phyloP scores from a whole-genome alignment of 1,284 basidiomycete species.

The Caloboletus inedulis region DNA sequence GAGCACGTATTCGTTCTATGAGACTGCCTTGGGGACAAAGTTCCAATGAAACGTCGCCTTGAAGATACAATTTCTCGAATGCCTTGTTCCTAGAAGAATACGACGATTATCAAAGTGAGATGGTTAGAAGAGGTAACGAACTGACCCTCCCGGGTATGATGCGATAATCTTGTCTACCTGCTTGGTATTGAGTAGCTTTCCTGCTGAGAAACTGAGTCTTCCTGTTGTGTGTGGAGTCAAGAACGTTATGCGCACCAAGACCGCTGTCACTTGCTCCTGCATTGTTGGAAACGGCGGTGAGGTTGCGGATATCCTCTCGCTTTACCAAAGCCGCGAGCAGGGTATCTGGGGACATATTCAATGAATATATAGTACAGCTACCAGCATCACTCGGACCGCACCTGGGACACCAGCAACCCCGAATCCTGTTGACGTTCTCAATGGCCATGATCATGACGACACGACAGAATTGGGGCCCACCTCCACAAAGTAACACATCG shows the following conservation, averaged over 20 bases:
- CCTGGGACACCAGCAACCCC: slow-evolving; percentile 76
- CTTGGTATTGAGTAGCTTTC: slow-evolving; percentile 71
- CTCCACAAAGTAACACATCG: slow-evolving; percentile 76
- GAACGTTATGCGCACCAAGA: slow-evolving; percentile 54
- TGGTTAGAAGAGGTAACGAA: not conserved
- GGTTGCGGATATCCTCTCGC: slow-evolving; percentile 65
- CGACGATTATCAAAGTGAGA: not conserved
- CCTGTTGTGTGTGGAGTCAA: not conserved
- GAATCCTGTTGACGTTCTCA: slow-evolving; percentile 54
- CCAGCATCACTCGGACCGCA: slow-evolving; percentile 24
- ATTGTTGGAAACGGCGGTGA: slow-evolving; percentile 91
- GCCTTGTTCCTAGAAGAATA: slow-evolving; percentile 60
- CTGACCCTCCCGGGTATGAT: slow-evolving; percentile 83
- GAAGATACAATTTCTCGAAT: slow-evolving; percentile 76
- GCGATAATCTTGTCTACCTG: slow-evolving; percentile 85
- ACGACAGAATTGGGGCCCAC: slow-evolving; percentile 40
- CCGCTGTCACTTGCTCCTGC: slow-evolving; percentile 77
- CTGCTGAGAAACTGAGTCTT: slow-evolving; percentile 39
- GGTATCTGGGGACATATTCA: slow-evolving; percentile 54
- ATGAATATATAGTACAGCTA: not conserved
- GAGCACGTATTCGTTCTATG: no score
- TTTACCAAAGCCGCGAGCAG: slow-evolving; percentile 78
- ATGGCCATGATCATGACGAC: slow-evolving; percentile 1
- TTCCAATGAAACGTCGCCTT: slow-evolving; percentile 80
- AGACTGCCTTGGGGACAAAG: slow-evolving; percentile 91